These are phyloP conservation scores for Ceratobasidium theobromae DNA, from an alignment of 1,284 basidiomycete genomes.

Conservation along the genomic window DNA sequence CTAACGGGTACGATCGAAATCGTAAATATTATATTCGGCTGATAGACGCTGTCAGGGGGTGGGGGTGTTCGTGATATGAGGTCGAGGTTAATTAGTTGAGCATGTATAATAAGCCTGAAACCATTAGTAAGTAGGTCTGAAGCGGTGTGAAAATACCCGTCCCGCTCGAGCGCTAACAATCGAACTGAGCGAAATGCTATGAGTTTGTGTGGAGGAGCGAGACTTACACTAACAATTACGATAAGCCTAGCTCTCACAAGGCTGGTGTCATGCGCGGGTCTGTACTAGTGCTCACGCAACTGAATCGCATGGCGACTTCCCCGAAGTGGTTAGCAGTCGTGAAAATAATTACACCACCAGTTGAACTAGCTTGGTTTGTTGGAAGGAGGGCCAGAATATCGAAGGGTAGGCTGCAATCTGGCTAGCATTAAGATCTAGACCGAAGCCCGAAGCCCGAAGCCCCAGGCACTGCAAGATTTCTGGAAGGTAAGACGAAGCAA, in stretches of 20 bases:
- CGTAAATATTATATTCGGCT: conserved; percentile 46
- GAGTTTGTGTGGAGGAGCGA: not conserved
- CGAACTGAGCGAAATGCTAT: no score
- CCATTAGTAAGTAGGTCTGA: conserved; percentile 28
- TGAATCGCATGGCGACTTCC: not conserved
- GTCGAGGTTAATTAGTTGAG: conserved; percentile 69
- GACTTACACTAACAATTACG: conserved; percentile 25
- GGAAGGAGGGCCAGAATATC: conserved; percentile 56
- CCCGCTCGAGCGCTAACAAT: conserved; percentile 10
- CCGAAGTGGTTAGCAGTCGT: conserved; percentile 24
- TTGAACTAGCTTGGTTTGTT: conserved; percentile 53
- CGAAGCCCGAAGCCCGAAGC: conserved; percentile 56
- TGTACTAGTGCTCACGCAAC: conserved; percentile 5
- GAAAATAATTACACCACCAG: conserved; percentile 39
- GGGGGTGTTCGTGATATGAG: conserved; percentile 65
- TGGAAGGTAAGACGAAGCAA: conserved; percentile 43
- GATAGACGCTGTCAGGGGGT: conserved; percentile 4
- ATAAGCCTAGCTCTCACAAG: conserved; percentile 5
- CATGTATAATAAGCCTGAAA: conserved; percentile 52
- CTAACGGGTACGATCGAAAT: conserved; percentile 60
- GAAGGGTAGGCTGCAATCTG: conserved; percentile 64
- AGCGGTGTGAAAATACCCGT: conserved; percentile 17
- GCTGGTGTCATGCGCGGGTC: conserved; percentile 11
- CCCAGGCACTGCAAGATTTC: conserved; percentile 50
- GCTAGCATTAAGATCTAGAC: no score